Base-by-base conservation (phyloP, 2,329 filamentous ascomycete species). In the Pseudopyrenochaeta lycopersici region DNA sequence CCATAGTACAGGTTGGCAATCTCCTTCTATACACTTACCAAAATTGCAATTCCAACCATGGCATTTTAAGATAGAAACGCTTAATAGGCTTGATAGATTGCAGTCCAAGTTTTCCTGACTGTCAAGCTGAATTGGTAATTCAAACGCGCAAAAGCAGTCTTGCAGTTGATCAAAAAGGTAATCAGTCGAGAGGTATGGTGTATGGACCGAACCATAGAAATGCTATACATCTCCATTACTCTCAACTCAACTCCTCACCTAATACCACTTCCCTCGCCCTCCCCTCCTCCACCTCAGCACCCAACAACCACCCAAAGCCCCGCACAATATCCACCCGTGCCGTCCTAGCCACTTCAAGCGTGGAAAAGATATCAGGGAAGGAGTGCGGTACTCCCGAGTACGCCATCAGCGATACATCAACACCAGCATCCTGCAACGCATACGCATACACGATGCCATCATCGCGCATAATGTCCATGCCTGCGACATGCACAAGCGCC, bases 391-490 rank as follows among this genome's bases (percentile, higher is more conserved):
- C 70, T 1, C 78, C 78, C 0, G 73, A 61, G 60, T 79, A 81
- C 6, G 77, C 62, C 54, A 81, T 75, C 17, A 83, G 45, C 49
- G 69, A 76, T 2, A 81, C 82, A 62, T 71, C 60, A 10, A 82
- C 73, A 14, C 68, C 75, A 1, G 70, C 72, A 31, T 81, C 75
- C 46, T 80, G 77, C 35, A 77, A 69, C 51, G 84, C 58, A 4
- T 80, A 70, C 52, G 82, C 81, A 59, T 83, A 85, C 0, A 85
- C 77, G 39, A 85, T 56, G 0, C 73, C 82, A 52, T 85, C 83
- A 54, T 86, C 84, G 1, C 83, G 67, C 2, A 82, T 54, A 0
- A 78, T 77, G 62, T 85, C 84, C 51, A 80, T 48, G 1, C 60
- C 83, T 49, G 76, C 77, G 0, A 84, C 74, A 60, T 83, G 80